Percentiles rank a stretch among this genome's conserved stretches.
Conservation (phyloP, 805 yeast genomes). For the Hemisphaericaspora nanyangensis region DNA sequence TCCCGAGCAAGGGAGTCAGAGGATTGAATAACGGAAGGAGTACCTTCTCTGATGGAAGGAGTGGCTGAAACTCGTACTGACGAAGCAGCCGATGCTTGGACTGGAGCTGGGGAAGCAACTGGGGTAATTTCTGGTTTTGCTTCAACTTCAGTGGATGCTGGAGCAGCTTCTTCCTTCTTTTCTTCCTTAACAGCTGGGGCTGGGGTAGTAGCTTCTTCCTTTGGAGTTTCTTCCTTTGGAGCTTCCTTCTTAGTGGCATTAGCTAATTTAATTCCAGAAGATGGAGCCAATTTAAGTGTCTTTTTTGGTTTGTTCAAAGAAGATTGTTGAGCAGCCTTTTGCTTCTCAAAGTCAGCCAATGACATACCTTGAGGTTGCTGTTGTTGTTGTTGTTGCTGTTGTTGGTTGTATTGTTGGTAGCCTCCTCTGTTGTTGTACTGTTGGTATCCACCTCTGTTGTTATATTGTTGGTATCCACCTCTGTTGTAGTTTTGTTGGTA, state of each 20-base stretch:
- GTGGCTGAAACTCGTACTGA: conserved; percentile 11
- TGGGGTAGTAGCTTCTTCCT: conserved; percentile 10
- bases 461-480: conserved; percentile 24
- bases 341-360: conserved; percentile 77
- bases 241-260: conserved; percentile 41
- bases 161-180: conserved; percentile 15
- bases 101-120: conserved; percentile 11
- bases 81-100: conserved; percentile 7
- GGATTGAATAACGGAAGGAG: conserved; percentile 13
- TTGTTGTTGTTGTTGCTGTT: conserved; percentile 16
- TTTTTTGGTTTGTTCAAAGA: conserved; percentile 55
- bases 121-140: conserved; percentile 4
- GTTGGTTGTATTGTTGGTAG: conserved; percentile 17
- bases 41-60: conserved; percentile 12
- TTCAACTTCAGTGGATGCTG: conserved; percentile 16
- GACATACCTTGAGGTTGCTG: conserved; percentile 48
- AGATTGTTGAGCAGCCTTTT: conserved; percentile 44
- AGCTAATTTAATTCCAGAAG: conserved; percentile 62
- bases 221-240: conserved; percentile 14
- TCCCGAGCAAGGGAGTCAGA: conserved; percentile 59
- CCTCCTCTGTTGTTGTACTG: conserved; percentile 16
- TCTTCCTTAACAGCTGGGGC: conserved; percentile 16
- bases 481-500: conserved; percentile 13
- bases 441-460: conserved; percentile 19
- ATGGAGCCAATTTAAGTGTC: conserved; percentile 61